Conservation (phyloP, 306 rosid species). For the Prosopis cineraria region DNA sequence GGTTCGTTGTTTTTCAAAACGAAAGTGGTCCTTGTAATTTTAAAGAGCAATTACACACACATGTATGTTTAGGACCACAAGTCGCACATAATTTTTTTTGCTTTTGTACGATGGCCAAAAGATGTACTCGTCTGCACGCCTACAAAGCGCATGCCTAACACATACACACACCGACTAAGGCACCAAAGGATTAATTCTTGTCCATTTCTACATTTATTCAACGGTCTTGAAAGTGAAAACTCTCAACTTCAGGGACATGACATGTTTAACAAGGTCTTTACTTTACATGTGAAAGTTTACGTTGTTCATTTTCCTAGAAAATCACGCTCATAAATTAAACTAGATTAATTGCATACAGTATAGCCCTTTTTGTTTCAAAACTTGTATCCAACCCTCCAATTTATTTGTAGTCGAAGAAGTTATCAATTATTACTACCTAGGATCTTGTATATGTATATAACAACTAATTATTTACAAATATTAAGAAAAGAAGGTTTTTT, state of each 20-base stretch:
- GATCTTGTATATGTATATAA: not conserved
- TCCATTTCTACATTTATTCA: not conserved
- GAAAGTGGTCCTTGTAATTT: conserved; percentile 32
- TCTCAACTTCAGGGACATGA: not conserved
- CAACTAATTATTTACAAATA: too few relatives aligned
- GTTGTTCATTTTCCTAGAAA: not conserved
- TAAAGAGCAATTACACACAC: not conserved
- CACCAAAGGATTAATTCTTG: not conserved
- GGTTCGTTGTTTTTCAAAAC: not conserved
- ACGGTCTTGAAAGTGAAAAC: not conserved
- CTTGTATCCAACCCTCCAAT: not conserved
- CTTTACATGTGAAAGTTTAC: not conserved
- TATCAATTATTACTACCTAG: not conserved
- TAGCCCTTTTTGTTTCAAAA: not conserved
- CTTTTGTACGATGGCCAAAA: conserved; percentile 8
- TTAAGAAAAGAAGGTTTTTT: too few relatives aligned
- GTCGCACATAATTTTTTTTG: conserved; percentile 4
- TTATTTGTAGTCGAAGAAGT: not conserved
- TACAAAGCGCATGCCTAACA: conserved; percentile 27
- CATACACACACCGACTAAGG: conserved; percentile 24
- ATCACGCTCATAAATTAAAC: not conserved
- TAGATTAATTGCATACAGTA: not conserved
- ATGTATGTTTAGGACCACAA: conserved; percentile 35
- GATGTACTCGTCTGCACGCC: conserved; percentile 40
- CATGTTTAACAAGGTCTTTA: not conserved